phyloP scores from a whole-genome alignment of 1,139 yeast genomes.

The Diutina neorugosa region DNA sequence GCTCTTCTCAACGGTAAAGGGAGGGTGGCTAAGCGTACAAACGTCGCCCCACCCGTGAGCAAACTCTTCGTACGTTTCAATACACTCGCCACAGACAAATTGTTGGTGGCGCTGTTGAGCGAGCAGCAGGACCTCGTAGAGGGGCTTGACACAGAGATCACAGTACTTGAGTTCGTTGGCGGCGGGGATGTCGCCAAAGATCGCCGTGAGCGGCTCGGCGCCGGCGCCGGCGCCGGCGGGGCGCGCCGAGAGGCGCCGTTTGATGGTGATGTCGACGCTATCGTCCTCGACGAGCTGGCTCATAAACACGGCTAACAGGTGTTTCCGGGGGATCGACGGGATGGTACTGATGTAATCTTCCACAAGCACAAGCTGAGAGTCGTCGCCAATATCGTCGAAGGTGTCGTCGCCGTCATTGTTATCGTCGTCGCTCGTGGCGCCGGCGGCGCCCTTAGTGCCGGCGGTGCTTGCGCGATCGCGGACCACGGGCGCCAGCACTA shows the following conservation, averaged over 20 bases:
- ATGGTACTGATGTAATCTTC: neutral
- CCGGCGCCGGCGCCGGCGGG: neutral
- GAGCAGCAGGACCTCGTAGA: slow-evolving; percentile 38
- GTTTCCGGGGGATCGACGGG: slow-evolving; percentile 1
- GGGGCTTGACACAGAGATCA: slow-evolving; percentile 53
- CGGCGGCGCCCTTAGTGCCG: neutral
- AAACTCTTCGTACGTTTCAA: slow-evolving; percentile 43
- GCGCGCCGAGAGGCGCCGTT: neutral
- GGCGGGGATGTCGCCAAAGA: slow-evolving; percentile 31
- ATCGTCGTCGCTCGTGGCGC: neutral
- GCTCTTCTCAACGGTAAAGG: neutral
- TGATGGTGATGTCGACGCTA: neutral
- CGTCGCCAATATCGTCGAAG: neutral
- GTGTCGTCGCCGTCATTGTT: neutral
- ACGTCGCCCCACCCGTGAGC: slow-evolving; percentile 18
- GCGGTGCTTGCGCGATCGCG: neutral
- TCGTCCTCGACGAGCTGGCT: neutral
- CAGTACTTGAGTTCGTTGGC: slow-evolving; percentile 39
- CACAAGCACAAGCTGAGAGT: neutral
- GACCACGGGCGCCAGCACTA: neutral
- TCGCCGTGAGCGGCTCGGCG: slow-evolving; percentile 23
- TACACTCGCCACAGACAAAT: slow-evolving; percentile 55
- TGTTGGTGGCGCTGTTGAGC: slow-evolving; percentile 10
- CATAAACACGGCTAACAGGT: neutral
- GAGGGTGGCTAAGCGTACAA: neutral